Evolutionary conservation across 495 filamentous ascomycete species (phyloP).

Genomic region (Hyaloscypha finlandica): DNA sequence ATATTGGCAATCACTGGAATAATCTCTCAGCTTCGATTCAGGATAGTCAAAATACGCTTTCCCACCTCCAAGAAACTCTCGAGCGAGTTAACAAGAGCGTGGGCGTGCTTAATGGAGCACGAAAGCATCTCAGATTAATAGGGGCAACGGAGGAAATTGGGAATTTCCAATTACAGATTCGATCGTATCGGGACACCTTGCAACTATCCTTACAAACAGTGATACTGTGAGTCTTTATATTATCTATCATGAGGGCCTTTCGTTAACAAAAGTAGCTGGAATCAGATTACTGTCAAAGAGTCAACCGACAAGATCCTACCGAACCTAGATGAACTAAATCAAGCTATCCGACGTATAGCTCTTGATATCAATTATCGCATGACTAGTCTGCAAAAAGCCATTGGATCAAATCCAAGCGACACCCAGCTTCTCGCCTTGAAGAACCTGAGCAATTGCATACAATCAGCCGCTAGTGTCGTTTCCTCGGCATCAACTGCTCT

Average conservation of each 20-base stretch:
- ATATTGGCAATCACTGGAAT: constrained; percentile 14
- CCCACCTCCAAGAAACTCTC: constrained; percentile 6
- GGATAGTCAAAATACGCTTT: constrained; percentile 15
- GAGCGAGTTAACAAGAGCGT: constrained; percentile 16
- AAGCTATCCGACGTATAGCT: constrained; percentile 21
- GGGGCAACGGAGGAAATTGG: constrained; percentile 11
- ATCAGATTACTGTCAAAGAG: constrained; percentile 27
- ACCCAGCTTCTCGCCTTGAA: constrained; percentile 3
- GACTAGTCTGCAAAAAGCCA: constrained; percentile 15
- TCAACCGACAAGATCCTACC: constrained; percentile 27
- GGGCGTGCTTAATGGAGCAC: constrained; percentile 11
- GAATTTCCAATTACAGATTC: constrained; percentile 20
- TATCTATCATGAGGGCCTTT: not conserved
- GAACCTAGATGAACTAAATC: constrained; percentile 23
- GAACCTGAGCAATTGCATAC: constrained; percentile 23
- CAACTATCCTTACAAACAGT: constrained; percentile 23
- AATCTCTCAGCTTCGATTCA: constrained; percentile 14
- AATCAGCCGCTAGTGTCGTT: constrained; percentile 23
- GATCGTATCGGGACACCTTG: constrained; percentile 16
- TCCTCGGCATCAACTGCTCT: constrained; percentile 26
- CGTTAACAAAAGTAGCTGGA: constrained; percentile 12
- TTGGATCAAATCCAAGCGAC: constrained; percentile 13
- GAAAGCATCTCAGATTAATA: constrained; percentile 17
- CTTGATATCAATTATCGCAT: constrained; percentile 21
- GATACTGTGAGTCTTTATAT: constrained; percentile 15